A percentile compares a stretch with the other conserved stretches of the same genome.
Evolutionary conservation across 2,329 filamentous ascomycete species (phyloP).

Genomic region (Ceratocystis cacaofunesta): DNA sequence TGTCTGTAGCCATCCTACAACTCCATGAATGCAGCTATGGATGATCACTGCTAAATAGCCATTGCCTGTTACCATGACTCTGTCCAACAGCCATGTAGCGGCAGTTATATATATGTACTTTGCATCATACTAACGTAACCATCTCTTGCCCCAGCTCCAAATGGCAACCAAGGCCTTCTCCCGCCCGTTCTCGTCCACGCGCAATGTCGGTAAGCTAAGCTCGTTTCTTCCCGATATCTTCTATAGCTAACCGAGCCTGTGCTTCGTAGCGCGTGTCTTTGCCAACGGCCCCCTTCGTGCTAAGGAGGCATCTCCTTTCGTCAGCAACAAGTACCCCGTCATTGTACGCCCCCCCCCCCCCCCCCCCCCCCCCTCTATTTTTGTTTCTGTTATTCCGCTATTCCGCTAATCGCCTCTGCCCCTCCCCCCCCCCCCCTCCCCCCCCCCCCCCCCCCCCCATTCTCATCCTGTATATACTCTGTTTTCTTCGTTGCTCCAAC

Average conservation of each 20-base stretch:
- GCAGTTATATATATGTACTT: constrained; percentile 13
- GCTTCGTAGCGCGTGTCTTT: constrained; percentile 58
- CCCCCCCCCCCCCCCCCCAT: constrained; percentile 4
- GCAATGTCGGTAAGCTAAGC: constrained; percentile 51
- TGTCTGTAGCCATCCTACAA: neutral
- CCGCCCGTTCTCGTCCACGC: constrained; percentile 76
- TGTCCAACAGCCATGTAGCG: neutral
- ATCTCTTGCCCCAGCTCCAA: constrained; percentile 2
- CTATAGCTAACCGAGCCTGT: neutral
- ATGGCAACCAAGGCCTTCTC: constrained; percentile 38
- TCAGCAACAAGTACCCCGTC: constrained; percentile 84
- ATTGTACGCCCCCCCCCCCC: constrained; percentile 48
- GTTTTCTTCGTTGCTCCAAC: neutral
- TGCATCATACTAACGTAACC: constrained; percentile 1
- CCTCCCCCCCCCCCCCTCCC: constrained; percentile 20
- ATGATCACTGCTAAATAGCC: neutral
- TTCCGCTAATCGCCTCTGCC: too few relatives aligned
- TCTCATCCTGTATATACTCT: neutral
- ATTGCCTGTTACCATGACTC: neutral
- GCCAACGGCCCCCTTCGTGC: constrained; percentile 74
- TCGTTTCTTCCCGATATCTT: neutral
- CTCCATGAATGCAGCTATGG: neutral
- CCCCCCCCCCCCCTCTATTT: constrained; percentile 22
- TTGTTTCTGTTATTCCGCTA: too few relatives aligned
- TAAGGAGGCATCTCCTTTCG: constrained; percentile 78